Conservation (phyloP, 805 yeast species). For the Kuraishia molischiana region DNA sequence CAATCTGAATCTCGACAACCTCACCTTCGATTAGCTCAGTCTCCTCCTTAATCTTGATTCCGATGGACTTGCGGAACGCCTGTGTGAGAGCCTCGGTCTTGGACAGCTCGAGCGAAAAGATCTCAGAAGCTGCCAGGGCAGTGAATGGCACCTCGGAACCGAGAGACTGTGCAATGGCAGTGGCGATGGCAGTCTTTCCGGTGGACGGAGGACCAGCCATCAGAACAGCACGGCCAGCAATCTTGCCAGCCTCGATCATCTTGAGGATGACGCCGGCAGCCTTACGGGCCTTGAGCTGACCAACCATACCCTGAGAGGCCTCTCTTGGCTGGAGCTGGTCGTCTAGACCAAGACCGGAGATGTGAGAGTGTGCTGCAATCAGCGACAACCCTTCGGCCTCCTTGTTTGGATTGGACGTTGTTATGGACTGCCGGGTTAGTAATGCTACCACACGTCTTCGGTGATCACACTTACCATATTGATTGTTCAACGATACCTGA, state of each 20-base stretch:
- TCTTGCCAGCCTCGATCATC: slow-evolving; percentile 88
- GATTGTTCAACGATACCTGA: neutral
- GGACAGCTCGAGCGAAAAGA: slow-evolving; percentile 82
- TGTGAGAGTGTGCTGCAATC: slow-evolving; percentile 97
- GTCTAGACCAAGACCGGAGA: slow-evolving; percentile 93
- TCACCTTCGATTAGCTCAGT: slow-evolving; percentile 98
- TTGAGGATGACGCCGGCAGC: slow-evolving; percentile 93
- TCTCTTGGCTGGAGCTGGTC: slow-evolving; percentile 79
- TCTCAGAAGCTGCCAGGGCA: slow-evolving; percentile 89
- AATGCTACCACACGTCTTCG: neutral
- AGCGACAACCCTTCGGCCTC: slow-evolving; percentile 59
- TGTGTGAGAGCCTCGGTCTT: slow-evolving; percentile 96
- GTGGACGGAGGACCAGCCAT: slow-evolving; percentile 98
- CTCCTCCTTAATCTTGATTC: slow-evolving; percentile 91
- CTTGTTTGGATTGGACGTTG: slow-evolving; percentile 30
- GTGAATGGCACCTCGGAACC: slow-evolving; percentile 87
- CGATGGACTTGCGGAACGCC: slow-evolving; percentile 93
- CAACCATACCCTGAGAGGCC: slow-evolving; percentile 92
- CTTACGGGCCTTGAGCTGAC: slow-evolving; percentile 87
- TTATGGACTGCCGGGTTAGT: slow-evolving; percentile 20
- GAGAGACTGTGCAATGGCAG: slow-evolving; percentile 75
- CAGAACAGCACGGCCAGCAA: slow-evolving; percentile 93
- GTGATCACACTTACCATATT: neutral
- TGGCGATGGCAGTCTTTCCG: slow-evolving; percentile 97
- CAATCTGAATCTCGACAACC: slow-evolving; percentile 93